Evolutionary conservation across 495 filamentous ascomycete genomes (phyloP).

Genomic region (Pyrenopolyporus hunteri): DNA sequence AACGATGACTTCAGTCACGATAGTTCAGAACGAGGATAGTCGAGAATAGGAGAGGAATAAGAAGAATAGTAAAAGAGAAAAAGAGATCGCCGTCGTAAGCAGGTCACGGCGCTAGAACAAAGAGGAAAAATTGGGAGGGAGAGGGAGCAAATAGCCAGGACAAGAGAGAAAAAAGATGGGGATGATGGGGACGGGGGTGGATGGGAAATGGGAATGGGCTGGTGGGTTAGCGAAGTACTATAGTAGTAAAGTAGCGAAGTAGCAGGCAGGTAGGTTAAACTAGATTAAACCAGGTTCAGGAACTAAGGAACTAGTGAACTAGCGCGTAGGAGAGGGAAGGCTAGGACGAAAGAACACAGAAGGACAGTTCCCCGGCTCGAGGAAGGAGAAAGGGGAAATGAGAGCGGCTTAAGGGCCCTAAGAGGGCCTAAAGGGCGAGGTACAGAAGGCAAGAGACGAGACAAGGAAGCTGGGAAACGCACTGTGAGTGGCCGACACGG

Average conservation of each 20-base stretch:
- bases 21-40: constrained; percentile 22
- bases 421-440: constrained; percentile 15
- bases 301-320: constrained; percentile 12
- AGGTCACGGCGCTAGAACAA: constrained; percentile 18
- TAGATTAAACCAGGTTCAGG: too few species aligned
- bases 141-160: constrained; percentile 21
- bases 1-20: constrained; percentile 22
- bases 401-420: constrained; percentile 31
- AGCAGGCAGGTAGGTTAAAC: too few species aligned
- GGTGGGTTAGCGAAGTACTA: constrained; percentile 33
- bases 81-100: constrained; percentile 27
- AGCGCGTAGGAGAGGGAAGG: too few species aligned
- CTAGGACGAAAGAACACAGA: constrained; percentile 15
- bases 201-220: constrained; percentile 24
- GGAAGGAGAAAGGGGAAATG: constrained; percentile 31
- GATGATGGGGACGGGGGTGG: too few species aligned
- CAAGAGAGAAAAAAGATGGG: constrained; percentile 30
- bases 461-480: neutral
- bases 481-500: constrained; percentile 36
- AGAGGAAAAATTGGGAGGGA: constrained; percentile 16
- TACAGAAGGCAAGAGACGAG: constrained; percentile 31
- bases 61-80: constrained; percentile 4
- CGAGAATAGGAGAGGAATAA: too few species aligned
- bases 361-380: constrained; percentile 29
- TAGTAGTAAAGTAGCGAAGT: too few species aligned